These are phyloP conservation scores for Hymenoscyphus scutula DNA, from an alignment of 2,329 filamentous ascomycete genomes.

Conservation along the genomic window DNA sequence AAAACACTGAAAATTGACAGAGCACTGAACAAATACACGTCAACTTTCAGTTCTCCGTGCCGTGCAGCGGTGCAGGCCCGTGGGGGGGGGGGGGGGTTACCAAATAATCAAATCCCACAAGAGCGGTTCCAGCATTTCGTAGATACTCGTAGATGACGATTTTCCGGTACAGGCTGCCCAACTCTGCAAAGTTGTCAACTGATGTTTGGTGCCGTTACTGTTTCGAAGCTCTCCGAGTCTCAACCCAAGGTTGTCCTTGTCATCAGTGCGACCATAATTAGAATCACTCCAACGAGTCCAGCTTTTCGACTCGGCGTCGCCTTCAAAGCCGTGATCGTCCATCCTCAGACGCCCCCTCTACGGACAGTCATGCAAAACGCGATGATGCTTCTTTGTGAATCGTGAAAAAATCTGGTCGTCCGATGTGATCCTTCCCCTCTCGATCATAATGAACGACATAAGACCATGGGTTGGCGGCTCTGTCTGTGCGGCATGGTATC, in stretches of 20 bases:
- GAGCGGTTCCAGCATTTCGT: not conserved
- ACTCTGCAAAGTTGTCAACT: not conserved
- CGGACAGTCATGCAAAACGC: not conserved
- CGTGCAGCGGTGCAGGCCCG: not conserved
- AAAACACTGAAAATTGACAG: not conserved
- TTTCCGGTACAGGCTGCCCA: too few species aligned
- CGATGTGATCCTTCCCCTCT: not conserved
- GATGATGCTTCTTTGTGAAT: not conserved
- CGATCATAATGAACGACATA: slow-evolving; percentile 3
- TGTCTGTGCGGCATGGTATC: not conserved
- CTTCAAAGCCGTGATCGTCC: not conserved
- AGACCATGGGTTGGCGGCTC: not conserved
- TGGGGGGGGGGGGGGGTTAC: too few species aligned
- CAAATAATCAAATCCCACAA: not conserved
- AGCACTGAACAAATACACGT: not conserved
- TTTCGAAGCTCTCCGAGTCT: slow-evolving; percentile 1
- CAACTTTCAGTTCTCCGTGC: not conserved
- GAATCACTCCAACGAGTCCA: too few species aligned
- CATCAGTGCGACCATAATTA: not conserved
- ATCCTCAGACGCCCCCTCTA: slow-evolving; percentile 2
- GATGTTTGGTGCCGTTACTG: not conserved
- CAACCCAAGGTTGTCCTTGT: not conserved
- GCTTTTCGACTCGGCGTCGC: not conserved
- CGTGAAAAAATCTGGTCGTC: not conserved
- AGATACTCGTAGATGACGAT: too few species aligned